These are phyloP conservation scores for Pleurotus eryngii DNA, from an alignment of 768 basidiomycete genomes.

Conservation along the genomic window DNA sequence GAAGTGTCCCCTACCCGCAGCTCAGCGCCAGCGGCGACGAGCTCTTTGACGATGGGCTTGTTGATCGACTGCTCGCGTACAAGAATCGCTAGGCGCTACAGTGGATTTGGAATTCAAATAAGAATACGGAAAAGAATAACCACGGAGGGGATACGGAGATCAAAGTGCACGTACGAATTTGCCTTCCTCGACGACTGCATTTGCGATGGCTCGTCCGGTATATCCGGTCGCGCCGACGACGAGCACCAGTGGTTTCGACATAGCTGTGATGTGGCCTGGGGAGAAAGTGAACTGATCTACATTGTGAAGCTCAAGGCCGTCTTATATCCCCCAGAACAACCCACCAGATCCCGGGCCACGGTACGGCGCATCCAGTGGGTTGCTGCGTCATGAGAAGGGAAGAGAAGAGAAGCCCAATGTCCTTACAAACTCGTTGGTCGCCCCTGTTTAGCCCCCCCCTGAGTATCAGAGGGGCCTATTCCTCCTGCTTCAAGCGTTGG, in stretches of 20 bases:
- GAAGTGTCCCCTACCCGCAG: neutral
- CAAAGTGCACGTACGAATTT: neutral
- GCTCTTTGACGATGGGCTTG: neutral
- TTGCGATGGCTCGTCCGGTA: neutral
- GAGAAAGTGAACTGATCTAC: too few relatives aligned
- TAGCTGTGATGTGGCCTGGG: neutral
- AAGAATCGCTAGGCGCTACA: neutral
- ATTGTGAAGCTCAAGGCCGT: too few relatives aligned
- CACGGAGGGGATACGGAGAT: neutral
- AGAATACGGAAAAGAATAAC: too few relatives aligned
- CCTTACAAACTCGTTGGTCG: too few relatives aligned
- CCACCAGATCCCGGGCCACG: too few relatives aligned
- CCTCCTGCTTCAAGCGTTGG: too few relatives aligned
- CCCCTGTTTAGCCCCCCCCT: too few relatives aligned
- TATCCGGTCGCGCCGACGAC: neutral
- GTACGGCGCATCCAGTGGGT: too few relatives aligned
- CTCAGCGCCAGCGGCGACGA: neutral
- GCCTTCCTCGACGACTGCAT: neutral
- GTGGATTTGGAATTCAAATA: neutral
- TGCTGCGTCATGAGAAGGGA: too few relatives aligned
- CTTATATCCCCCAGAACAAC: too few relatives aligned
- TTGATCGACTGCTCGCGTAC: neutral
- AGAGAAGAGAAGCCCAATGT: too few relatives aligned
- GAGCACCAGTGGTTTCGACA: neutral
- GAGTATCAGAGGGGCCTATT: too few relatives aligned